These are phyloP conservation scores for Colletotrichum lindemuthianum DNA, from an alignment of 2,329 filamentous ascomycete species.

Conservation along the genomic window DNA sequence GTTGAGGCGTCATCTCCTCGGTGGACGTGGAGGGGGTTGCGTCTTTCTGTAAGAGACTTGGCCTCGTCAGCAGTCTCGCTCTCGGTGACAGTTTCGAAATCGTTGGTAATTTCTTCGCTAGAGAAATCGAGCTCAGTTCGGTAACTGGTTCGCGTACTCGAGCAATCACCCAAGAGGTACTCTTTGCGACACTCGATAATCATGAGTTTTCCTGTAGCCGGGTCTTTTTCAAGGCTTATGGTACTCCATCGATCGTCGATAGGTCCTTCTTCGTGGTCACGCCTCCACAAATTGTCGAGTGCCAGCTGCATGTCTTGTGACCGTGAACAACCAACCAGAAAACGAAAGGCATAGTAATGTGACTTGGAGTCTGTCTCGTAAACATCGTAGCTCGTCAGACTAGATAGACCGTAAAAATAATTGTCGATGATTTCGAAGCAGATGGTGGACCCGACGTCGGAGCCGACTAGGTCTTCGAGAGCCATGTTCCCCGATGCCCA, in stretches of 20 bases:
- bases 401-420: conserved; percentile 77
- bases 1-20: conserved; percentile 55
- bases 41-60: neutral
- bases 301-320: conserved; percentile 49
- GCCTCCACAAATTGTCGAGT: conserved; percentile 67
- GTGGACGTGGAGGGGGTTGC: conserved; percentile 59
- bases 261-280: conserved; percentile 74
- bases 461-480: conserved; percentile 68
- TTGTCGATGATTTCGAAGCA: conserved; percentile 76
- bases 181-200: conserved; percentile 77
- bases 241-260: conserved; percentile 81
- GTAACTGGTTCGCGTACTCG: conserved; percentile 74
- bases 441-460: conserved; percentile 73
- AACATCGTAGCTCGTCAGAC: conserved; percentile 68
- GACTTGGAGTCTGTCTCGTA: conserved; percentile 75
- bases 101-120: neutral
- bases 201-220: conserved; percentile 64
- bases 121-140: conserved; percentile 61
- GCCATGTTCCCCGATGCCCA: conserved; percentile 58
- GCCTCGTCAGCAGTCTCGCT: neutral
- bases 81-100: conserved; percentile 31
- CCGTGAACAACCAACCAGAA: conserved; percentile 63
- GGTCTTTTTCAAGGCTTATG: conserved; percentile 69
- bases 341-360: conserved; percentile 74
- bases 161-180: conserved; percentile 65